Evolutionary conservation across 2,329 filamentous ascomycete genomes (phyloP).

Genomic region (Tolypocladium ophioglossoides): DNA sequence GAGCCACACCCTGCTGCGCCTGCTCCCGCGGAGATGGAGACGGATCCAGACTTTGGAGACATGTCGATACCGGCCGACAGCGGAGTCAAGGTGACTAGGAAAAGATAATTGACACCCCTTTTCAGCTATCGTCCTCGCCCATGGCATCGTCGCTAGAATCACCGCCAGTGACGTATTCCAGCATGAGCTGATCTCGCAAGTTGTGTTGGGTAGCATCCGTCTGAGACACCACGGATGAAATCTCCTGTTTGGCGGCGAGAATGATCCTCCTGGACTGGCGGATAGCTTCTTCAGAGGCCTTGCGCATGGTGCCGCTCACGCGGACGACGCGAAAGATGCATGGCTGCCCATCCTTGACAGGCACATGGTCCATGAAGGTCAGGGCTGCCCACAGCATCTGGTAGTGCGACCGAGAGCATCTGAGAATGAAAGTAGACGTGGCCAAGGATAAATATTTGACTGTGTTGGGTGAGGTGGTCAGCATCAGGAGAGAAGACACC

Average conservation of each 20-base stretch:
- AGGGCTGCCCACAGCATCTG: slow-evolving; percentile 84
- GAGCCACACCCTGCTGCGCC: slow-evolving; percentile 12
- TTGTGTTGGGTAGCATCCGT: slow-evolving; percentile 7
- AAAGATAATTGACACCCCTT: slow-evolving; percentile 42
- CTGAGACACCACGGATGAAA: slow-evolving; percentile 3
- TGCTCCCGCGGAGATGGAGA: slow-evolving; percentile 9
- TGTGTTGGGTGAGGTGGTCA: slow-evolving; percentile 21
- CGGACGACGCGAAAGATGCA: slow-evolving; percentile 79
- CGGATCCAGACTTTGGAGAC: slow-evolving; percentile 39
- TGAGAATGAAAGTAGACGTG: slow-evolving; percentile 90
- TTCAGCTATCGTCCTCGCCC: slow-evolving; percentile 32
- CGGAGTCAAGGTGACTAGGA: slow-evolving; percentile 64
- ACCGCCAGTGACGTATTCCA: slow-evolving; percentile 30
- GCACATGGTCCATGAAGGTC: slow-evolving; percentile 66
- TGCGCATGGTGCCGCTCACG: slow-evolving; percentile 87
- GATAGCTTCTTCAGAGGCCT: slow-evolving; percentile 84
- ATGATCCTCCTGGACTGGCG: slow-evolving; percentile 64
- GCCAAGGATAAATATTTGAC: slow-evolving; percentile 88
- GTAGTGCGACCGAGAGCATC: slow-evolving; percentile 72
- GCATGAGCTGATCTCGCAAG: slow-evolving; percentile 17
- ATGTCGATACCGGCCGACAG: slow-evolving; percentile 44
- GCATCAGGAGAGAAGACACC: not conserved
- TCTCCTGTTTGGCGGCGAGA: slow-evolving; percentile 46
- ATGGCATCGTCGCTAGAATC: slow-evolving; percentile 33
- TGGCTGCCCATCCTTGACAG: slow-evolving; percentile 43